Percentiles rank a stretch among this genome's conserved stretches.
phyloP scores from a whole-genome alignment of 768 basidiomycete species.

The Pholiota molesta region DNA sequence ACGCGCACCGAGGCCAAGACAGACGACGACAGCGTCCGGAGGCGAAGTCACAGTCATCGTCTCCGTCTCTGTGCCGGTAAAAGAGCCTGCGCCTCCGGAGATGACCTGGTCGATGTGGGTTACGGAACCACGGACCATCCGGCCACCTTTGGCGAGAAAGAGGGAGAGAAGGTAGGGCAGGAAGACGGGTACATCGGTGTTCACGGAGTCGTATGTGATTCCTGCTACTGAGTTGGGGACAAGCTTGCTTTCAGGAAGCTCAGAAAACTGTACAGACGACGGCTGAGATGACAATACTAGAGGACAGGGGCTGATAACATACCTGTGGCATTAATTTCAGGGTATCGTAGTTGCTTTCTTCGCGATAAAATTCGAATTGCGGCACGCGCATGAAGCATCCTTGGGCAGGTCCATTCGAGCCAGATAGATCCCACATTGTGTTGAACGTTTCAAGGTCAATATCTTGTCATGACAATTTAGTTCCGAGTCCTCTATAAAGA shows the following conservation, averaged over 20 bases:
- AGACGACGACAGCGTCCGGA: constrained; percentile 62
- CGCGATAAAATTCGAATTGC: constrained; percentile 48
- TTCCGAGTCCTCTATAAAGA: not conserved
- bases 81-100: constrained; percentile 46
- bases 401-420: constrained; percentile 46
- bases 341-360: constrained; percentile 19
- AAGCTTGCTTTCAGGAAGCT: constrained; percentile 27
- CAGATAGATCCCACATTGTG: constrained; percentile 64
- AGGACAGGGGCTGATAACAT: not conserved
- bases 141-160: constrained; percentile 60
- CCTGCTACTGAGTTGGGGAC: constrained; percentile 38
- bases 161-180: constrained; percentile 60
- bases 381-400: constrained; percentile 57
- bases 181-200: constrained; percentile 62
- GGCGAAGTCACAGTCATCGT: constrained; percentile 20
- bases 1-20: constrained; percentile 70
- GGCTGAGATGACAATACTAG: not conserved
- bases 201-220: constrained; percentile 57
- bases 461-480: constrained; percentile 27
- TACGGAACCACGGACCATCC: constrained; percentile 50
- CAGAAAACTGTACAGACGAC: constrained; percentile 26
- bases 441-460: constrained; percentile 67
- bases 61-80: constrained; percentile 29
- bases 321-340: constrained; percentile 23
- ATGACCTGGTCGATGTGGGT: constrained; percentile 68